Evolutionary conservation across 768 basidiomycete genomes (phyloP).

Genomic region (Pisolithus tinctorius): DNA sequence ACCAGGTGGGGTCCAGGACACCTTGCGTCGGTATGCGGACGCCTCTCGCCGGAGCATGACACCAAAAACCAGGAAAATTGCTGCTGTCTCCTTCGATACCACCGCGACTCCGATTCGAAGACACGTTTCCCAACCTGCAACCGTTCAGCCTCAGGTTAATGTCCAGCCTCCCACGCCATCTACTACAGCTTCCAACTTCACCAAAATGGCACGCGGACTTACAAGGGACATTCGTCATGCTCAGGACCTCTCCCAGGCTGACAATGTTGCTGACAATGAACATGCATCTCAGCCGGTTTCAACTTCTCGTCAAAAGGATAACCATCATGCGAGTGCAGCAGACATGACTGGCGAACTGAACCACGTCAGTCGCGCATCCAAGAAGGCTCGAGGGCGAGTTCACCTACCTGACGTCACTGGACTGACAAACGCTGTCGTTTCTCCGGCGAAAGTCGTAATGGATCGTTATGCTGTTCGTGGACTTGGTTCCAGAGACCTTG

Average conservation of each 20-base stretch:
- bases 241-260: constrained; percentile 15
- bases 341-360: constrained; percentile 3
- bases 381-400: constrained; percentile 34
- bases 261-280: constrained; percentile 3
- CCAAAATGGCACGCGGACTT: constrained; percentile 50
- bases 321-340: constrained; percentile 20
- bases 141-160: constrained; percentile 42
- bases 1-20: constrained; percentile 6
- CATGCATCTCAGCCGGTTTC: neutral
- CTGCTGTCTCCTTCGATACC: constrained; percentile 23
- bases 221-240: constrained; percentile 48
- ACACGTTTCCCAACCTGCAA: constrained; percentile 12
- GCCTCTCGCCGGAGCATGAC: constrained; percentile 22
- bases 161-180: constrained; percentile 60
- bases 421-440: constrained; percentile 68
- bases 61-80: constrained; percentile 26
- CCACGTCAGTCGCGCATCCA: constrained; percentile 8
- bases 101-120: constrained; percentile 22
- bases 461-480: constrained; percentile 46
- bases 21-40: constrained; percentile 12
- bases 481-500: constrained; percentile 48
- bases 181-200: constrained; percentile 48
- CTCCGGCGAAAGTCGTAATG: constrained; percentile 53
- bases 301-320: constrained; percentile 18
- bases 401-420: constrained; percentile 82